phyloP scores from a whole-genome alignment of 257 asterid species.

The Solanum pimpinellifolium region DNA sequence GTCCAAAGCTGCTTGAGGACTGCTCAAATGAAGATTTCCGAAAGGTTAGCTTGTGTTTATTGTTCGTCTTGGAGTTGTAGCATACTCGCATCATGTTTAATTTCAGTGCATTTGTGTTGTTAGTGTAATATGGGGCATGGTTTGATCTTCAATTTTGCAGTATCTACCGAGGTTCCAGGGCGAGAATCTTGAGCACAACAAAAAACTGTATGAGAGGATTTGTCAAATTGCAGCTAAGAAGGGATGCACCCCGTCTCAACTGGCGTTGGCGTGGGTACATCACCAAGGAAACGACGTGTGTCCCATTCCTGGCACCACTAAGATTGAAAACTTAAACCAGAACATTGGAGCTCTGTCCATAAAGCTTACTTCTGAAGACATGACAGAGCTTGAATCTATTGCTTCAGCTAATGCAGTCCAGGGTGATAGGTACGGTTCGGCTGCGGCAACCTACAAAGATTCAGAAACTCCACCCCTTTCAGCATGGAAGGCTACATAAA shows the following conservation, averaged over 20 bases:
- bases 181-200: conserved; percentile 32
- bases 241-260: conserved; percentile 41
- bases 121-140: background rate
- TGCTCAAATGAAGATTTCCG: conserved; percentile 21
- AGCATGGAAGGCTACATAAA: conserved; percentile 5
- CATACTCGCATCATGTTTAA: background rate
- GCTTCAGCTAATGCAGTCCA: conserved; percentile 20
- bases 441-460: conserved; percentile 1
- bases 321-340: conserved; percentile 21
- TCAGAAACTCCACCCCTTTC: conserved; percentile 23
- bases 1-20: conserved; percentile 25
- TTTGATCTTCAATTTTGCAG: conserved; percentile 4
- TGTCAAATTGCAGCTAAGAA: conserved; percentile 21
- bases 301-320: conserved; percentile 44
- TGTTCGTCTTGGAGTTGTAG: background rate
- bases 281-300: conserved; percentile 42
- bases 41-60: conserved; percentile 10
- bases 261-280: conserved; percentile 54
- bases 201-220: conserved; percentile 16
- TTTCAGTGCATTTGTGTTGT: background rate
- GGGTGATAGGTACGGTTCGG: conserved; percentile 28
- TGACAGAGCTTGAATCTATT: conserved; percentile 24
- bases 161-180: conserved; percentile 24
- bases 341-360: conserved; percentile 22
- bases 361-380: conserved; percentile 20